Evolutionary conservation across 1,284 basidiomycete species (phyloP).

Genomic region (Pseudozyma pruni): DNA sequence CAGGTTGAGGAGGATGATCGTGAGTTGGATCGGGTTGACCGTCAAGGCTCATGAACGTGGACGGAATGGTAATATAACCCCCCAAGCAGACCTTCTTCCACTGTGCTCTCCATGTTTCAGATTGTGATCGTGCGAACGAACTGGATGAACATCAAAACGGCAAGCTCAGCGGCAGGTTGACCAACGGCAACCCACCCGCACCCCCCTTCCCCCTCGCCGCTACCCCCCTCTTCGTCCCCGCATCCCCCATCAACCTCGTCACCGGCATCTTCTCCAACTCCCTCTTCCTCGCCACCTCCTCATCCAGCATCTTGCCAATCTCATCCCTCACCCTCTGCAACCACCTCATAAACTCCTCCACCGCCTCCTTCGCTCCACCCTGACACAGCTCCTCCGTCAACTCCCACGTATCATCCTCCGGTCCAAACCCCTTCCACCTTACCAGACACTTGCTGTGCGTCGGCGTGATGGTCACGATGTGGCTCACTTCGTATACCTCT

Average conservation of each 20-base stretch:
- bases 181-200: conserved; percentile 15
- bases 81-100: neutral
- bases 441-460: conserved; percentile 71
- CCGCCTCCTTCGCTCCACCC: conserved; percentile 71
- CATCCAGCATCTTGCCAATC: conserved; percentile 29
- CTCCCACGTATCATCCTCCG: conserved; percentile 76
- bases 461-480: conserved; percentile 39
- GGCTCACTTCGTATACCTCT: conserved; percentile 40
- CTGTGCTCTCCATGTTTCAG: too few relatives aligned
- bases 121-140: neutral
- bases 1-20: conserved; percentile 43
- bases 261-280: conserved; percentile 23
- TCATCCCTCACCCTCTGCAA: conserved; percentile 22
- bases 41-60: neutral
- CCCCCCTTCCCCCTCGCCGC: neutral
- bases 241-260: neutral
- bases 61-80: conserved; percentile 10
- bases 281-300: conserved; percentile 18
- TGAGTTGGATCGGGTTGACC: conserved; percentile 32
- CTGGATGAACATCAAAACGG: conserved; percentile 4
- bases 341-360: conserved; percentile 59
- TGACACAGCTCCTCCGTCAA: conserved; percentile 70
- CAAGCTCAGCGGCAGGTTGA: conserved; percentile 21
- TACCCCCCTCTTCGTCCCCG: neutral
- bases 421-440: conserved; percentile 75